phyloP scores from a whole-genome alignment of 2,329 filamentous ascomycete genomes.

The Alternaria sp. region DNA sequence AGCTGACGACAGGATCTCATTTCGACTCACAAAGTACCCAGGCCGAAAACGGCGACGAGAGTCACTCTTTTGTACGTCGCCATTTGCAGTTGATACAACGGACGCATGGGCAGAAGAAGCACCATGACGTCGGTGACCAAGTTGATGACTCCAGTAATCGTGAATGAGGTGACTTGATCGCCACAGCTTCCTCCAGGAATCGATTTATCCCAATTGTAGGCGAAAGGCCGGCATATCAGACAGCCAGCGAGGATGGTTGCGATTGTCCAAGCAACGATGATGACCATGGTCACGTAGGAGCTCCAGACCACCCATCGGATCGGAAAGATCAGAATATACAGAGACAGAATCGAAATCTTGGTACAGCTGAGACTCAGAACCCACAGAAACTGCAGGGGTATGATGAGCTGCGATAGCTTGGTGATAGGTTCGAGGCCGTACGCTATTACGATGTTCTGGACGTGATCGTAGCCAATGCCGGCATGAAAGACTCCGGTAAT shows the following conservation, averaged over 20 bases:
- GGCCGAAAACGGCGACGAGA: neutral
- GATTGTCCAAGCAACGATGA: neutral
- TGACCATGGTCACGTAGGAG: neutral
- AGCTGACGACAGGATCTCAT: neutral
- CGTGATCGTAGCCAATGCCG: constrained; percentile 3
- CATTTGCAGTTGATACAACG: neutral
- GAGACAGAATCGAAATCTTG: neutral
- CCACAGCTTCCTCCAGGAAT: constrained; percentile 23
- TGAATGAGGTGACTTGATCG: neutral
- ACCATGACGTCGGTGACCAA: neutral
- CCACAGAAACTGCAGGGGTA: constrained; percentile 1
- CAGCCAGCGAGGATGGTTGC: neutral
- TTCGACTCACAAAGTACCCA: neutral
- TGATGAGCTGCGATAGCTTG: neutral
- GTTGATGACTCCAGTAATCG: neutral
- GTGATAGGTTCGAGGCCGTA: neutral
- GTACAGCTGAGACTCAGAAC: neutral
- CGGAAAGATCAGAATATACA: neutral
- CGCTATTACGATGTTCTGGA: neutral
- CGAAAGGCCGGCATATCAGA: constrained; percentile 1
- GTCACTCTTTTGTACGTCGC: neutral
- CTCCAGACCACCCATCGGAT: neutral
- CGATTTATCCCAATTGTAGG: constrained; percentile 31
- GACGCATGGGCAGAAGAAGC: neutral
- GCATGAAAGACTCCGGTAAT: neutral